Evolutionary conservation across 495 filamentous ascomycete species (phyloP).

Genomic region (Talaromyces proteolyticus): DNA sequence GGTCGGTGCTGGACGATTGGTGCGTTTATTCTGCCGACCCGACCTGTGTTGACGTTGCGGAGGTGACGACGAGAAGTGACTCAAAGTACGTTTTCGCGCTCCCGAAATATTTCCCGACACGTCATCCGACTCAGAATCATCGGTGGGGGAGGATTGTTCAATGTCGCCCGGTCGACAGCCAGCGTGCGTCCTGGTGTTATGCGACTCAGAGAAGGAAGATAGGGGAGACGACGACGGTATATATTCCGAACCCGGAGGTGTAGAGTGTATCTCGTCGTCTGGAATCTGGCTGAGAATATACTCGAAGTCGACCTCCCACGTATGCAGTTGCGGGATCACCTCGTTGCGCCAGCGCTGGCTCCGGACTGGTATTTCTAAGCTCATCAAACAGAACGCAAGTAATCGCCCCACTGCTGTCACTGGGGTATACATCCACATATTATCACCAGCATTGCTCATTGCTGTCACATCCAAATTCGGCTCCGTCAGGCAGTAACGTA

Average conservation of each 20-base stretch:
- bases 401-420: slow-evolving; percentile 15
- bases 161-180: no score
- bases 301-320: slow-evolving; percentile 20
- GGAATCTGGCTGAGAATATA: slow-evolving; percentile 16
- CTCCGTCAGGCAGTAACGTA: slow-evolving; percentile 32
- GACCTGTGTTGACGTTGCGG: no score
- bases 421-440: neutral
- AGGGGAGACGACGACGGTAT: slow-evolving; percentile 5
- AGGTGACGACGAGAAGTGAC: no score
- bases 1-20: neutral
- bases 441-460: no score
- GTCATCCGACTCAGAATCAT: no score
- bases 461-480: slow-evolving; percentile 24
- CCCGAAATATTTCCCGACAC: slow-evolving; percentile 2
- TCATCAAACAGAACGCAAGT: slow-evolving; percentile 24
- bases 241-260: slow-evolving; percentile 8
- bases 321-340: slow-evolving; percentile 8
- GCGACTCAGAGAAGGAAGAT: no score
- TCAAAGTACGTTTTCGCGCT: no score
- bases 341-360: slow-evolving; percentile 26
- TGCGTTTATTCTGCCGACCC: neutral
- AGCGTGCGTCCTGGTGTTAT: no score
- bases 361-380: slow-evolving; percentile 14
- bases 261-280: slow-evolving; percentile 12
- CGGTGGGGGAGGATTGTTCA: no score